These are phyloP conservation scores for Eutrema japonicum DNA, from an alignment of 345 rosid genomes.

Conservation along the genomic window DNA sequence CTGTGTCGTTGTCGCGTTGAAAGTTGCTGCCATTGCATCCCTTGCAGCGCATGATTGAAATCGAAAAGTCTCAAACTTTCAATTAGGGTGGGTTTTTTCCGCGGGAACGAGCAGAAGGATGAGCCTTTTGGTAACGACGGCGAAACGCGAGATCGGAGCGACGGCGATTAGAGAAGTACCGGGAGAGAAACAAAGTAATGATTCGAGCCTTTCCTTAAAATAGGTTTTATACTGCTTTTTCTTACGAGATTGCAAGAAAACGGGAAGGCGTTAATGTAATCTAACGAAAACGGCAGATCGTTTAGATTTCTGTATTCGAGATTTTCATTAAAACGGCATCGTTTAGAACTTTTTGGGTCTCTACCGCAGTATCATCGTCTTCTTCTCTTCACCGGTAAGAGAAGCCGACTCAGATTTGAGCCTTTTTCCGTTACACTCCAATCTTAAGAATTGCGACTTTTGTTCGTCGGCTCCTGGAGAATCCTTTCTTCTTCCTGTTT, in stretches of 20 bases:
- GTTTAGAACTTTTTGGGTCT: not conserved
- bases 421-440: not conserved
- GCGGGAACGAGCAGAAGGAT: not conserved
- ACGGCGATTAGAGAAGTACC: not conserved
- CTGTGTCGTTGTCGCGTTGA: conserved; percentile 53
- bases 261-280: not conserved
- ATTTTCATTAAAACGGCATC: conserved; percentile 20
- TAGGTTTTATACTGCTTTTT: not conserved
- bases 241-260: not conserved
- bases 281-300: not conserved
- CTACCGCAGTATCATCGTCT: not conserved
- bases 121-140: not conserved
- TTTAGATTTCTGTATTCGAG: not conserved
- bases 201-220: not conserved
- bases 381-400: conserved; percentile 26
- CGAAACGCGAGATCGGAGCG: conserved; percentile 9
- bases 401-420: conserved; percentile 30
- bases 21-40: conserved; percentile 54
- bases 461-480: not conserved
- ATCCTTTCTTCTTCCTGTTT: not conserved
- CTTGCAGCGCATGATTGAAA: conserved; percentile 50
- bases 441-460: not conserved
- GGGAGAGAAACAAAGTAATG: not conserved
- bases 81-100: conserved; percentile 2
- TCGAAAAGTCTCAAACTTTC: conserved; percentile 11